phyloP scores from a whole-genome alignment of 352 stramenopile genomes.

The Poterioochromonas sp. region DNA sequence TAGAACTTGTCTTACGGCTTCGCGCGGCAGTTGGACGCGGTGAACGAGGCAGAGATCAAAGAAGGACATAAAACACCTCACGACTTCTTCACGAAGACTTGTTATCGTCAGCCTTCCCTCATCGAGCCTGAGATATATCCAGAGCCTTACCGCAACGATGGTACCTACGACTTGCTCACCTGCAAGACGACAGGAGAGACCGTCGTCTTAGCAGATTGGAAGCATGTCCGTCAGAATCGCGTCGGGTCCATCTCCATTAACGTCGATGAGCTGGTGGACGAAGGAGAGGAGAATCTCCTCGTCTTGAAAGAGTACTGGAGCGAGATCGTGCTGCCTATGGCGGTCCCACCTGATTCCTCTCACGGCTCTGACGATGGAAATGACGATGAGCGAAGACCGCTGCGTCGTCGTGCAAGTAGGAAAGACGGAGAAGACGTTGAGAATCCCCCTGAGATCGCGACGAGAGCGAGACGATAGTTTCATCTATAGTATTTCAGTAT shows the following conservation, averaged over 20 bases:
- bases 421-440: no score
- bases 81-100: slow-evolving; percentile 4
- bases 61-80: not conserved
- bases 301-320: not conserved
- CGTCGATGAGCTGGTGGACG: not conserved
- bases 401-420: no score
- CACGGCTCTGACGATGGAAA: no score
- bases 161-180: not conserved
- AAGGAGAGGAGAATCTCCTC: not conserved
- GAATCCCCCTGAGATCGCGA: no score
- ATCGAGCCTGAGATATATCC: not conserved
- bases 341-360: no score
- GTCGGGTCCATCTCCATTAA: not conserved
- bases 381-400: no score
- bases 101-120: slow-evolving; percentile 17
- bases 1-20: slow-evolving; percentile 13
- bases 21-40: not conserved
- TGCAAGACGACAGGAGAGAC: not conserved
- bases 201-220: not conserved
- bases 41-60: not conserved
- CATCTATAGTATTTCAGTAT: no score
- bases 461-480: no score
- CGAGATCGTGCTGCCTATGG: not conserved
- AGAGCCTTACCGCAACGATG: slow-evolving; percentile 5
- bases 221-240: not conserved